Conservation (phyloP, 1,284 basidiomycete genomes). For the Apiotrichum montevideense region DNA sequence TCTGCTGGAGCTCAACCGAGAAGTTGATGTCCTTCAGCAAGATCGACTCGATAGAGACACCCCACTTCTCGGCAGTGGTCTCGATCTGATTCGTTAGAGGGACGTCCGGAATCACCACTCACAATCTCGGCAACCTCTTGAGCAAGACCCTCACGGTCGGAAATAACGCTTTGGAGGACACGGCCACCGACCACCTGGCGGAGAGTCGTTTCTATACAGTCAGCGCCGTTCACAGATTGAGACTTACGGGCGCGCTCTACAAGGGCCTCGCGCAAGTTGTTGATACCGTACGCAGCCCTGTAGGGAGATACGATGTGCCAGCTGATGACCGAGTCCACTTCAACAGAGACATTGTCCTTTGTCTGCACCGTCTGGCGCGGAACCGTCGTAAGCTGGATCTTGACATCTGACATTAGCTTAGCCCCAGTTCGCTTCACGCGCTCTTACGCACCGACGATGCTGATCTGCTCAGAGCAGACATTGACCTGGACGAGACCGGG, state of each 20-base stretch:
- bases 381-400: constrained; percentile 84
- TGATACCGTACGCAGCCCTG: constrained; percentile 86
- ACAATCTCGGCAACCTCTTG: constrained; percentile 94
- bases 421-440: neutral
- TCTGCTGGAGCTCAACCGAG: constrained; percentile 82
- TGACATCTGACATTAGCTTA: constrained; percentile 58
- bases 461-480: constrained; percentile 79
- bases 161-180: constrained; percentile 53
- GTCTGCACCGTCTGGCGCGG: constrained; percentile 68
- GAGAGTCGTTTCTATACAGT: constrained; percentile 66
- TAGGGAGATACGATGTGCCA: constrained; percentile 72
- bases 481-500: constrained; percentile 88
- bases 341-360: constrained; percentile 62
- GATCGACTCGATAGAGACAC: constrained; percentile 89
- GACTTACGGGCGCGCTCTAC: constrained; percentile 70
- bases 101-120: constrained; percentile 25
- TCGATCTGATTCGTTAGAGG: constrained; percentile 32
- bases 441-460: constrained; percentile 51
- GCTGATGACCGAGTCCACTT: constrained; percentile 67
- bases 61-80: constrained; percentile 70
- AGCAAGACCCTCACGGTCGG: constrained; percentile 90
- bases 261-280: constrained; percentile 77
- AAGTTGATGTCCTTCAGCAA: constrained; percentile 73
- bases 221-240: neutral
- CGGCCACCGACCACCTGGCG: constrained; percentile 91